Base-by-base conservation (phyloP, 306 rosid species). In the Castanopsis chinensis region DNA sequence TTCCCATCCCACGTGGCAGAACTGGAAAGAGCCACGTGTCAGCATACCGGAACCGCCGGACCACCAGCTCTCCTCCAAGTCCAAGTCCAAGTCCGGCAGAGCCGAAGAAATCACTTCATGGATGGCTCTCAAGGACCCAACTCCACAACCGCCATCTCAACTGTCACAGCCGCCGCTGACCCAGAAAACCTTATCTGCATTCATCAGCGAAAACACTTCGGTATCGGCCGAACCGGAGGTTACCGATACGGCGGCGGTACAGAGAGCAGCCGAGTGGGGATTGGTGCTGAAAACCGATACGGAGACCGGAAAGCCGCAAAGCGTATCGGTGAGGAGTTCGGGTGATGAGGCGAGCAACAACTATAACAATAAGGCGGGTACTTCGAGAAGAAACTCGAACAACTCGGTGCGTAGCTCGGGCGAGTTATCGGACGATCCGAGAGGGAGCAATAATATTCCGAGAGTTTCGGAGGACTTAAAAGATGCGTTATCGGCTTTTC, bases 201-300 rank as follows among this genome's bases (percentile, higher is more conserved):
- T 68, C 15, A 49, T 80, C 52, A 74, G 52, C 56, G 93, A 88
- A 15, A 2, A 18, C 60, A 32, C 0, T 1, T 28, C 60, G 1
- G 71, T 69, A 0, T 6, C 76, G 0, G 92, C 65, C 14, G 90
- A 83, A 41, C 74, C n/a, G 89, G 90, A 2, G 12, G 45, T 8
- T 41, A 35, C 41, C 17, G 97, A 49, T 49, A 3, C 53, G 17
- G 53, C 96, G 1, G 98, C 96, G 1, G 98, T 84, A 21, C 82
- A 86, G 88, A 85, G 99, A 59, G 99, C 99, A 0, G 97, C 99
- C 7, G 99, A 95, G 86, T 95, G 99, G 99, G 99, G 99, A 0
- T 25, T 95, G 73, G 88, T 95, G 4, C 90, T 95, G 67, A 91
- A 82, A 68, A 92, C 97, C 0, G 99, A 95, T 67, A 76, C 83